Percentiles rank a stretch among this genome's conserved stretches.
phyloP scores from a whole-genome alignment of 2,329 filamentous ascomycete species.

The Cercospora sp. region DNA sequence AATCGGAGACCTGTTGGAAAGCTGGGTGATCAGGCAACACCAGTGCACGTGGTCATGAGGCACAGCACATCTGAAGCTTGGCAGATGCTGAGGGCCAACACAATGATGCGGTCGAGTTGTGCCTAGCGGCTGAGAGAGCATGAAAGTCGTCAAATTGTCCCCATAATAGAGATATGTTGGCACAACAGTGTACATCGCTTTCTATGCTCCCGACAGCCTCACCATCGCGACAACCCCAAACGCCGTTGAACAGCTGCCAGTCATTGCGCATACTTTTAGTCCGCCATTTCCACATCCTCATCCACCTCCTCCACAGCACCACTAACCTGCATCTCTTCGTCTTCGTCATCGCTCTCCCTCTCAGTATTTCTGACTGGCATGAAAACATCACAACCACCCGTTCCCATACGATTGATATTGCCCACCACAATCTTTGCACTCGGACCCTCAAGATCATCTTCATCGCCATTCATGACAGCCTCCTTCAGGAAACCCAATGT shows the following conservation, averaged over 20 bases:
- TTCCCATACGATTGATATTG: slow-evolving; percentile 77
- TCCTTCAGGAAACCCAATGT: slow-evolving; percentile 92
- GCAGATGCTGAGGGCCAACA: no score
- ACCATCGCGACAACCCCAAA: background rate
- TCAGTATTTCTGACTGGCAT: slow-evolving; percentile 36
- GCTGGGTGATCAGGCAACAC: no score
- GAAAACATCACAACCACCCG: slow-evolving; percentile 88
- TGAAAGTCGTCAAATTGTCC: background rate
- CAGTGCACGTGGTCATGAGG: no score
- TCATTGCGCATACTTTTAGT: background rate
- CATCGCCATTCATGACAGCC: slow-evolving; percentile 84
- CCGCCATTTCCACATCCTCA: slow-evolving; percentile 31
- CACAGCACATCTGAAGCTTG: no score
- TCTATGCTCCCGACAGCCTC: background rate
- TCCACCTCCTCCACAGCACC: slow-evolving; percentile 14
- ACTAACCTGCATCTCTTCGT: slow-evolving; percentile 7
- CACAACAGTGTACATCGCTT: background rate
- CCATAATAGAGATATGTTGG: background rate
- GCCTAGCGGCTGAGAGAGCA: background rate
- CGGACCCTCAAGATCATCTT: slow-evolving; percentile 82
- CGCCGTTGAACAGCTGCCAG: background rate
- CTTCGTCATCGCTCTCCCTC: slow-evolving; percentile 19
- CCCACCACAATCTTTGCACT: slow-evolving; percentile 88
- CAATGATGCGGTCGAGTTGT: background rate
- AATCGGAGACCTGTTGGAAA: no score